Percentiles rank a stretch among this genome's conserved stretches.
Evolutionary conservation across 148 eudicot species (phyloP).

Genomic region (Rhododendron henanense): DNA sequence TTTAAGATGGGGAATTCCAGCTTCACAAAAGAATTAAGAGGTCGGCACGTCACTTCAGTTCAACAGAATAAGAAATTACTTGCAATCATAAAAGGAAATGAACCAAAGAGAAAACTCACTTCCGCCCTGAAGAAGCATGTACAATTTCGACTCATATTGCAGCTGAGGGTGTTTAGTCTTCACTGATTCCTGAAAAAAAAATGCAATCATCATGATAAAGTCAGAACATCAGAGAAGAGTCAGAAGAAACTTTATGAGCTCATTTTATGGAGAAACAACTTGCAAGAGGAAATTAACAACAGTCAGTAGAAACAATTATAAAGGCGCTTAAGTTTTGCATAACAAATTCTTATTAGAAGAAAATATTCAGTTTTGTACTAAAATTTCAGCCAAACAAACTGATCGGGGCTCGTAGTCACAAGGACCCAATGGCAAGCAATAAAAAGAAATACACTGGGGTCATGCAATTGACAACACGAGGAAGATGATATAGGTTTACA

Average conservation of each 20-base stretch:
- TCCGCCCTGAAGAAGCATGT: constrained; percentile 31
- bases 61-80: neutral
- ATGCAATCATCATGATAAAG: neutral
- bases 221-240: neutral
- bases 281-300: neutral
- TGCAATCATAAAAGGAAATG: neutral
- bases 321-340: neutral
- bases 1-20: constrained; percentile 68
- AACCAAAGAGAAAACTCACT: constrained; percentile 16
- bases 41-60: neutral
- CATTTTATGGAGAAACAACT: neutral
- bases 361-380: neutral
- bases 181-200: constrained; percentile 12
- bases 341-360: neutral
- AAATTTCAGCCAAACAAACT: neutral
- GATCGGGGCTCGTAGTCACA: neutral
- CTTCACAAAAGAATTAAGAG: constrained; percentile 26
- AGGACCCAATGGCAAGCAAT: neutral
- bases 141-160: constrained; percentile 24
- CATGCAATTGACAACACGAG: neutral
- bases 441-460: neutral
- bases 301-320: neutral
- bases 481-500: neutral
- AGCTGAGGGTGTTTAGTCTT: constrained; percentile 37
- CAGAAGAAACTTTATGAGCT: neutral